Evolutionary conservation across 768 basidiomycete species (phyloP).

Genomic region (Hirschioporus abietinus): DNA sequence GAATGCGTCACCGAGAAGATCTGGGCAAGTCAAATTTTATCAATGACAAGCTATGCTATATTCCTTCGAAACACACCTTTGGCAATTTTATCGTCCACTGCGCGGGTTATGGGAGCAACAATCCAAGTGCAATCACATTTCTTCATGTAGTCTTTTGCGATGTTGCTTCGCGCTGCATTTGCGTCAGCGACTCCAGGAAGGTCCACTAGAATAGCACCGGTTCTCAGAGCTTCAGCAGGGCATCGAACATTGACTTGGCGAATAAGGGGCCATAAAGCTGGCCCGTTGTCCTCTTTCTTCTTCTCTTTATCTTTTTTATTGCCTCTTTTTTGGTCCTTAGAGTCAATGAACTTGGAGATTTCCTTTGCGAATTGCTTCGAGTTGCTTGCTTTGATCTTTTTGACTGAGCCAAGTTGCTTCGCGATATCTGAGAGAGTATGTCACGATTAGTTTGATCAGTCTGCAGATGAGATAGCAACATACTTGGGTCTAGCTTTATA

Average conservation of each 20-base stretch:
- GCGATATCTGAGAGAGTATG: constrained; percentile 32
- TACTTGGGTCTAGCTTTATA: constrained; percentile 41
- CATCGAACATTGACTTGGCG: constrained; percentile 58
- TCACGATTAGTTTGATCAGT: not conserved
- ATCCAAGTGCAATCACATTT: constrained; percentile 62
- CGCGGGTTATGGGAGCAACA: constrained; percentile 57
- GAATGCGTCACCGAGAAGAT: constrained; percentile 62
- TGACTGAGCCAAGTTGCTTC: constrained; percentile 44
- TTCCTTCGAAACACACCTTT: constrained; percentile 31
- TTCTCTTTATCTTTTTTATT: constrained; percentile 38
- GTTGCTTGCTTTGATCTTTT: constrained; percentile 44
- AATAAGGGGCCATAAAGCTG: constrained; percentile 60
- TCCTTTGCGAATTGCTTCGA: constrained; percentile 48
- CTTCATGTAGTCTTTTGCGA: constrained; percentile 65
- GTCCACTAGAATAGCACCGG: constrained; percentile 61
- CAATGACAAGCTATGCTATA: not conserved
- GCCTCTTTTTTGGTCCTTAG: constrained; percentile 51
- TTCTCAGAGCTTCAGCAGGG: constrained; percentile 43
- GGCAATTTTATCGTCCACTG: constrained; percentile 62
- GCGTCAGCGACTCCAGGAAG: constrained; percentile 61
- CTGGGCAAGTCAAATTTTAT: constrained; percentile 20
- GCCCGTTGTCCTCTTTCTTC: constrained; percentile 24
- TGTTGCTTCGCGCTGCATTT: constrained; percentile 57
- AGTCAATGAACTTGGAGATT: constrained; percentile 61
- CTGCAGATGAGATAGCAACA: constrained; percentile 13